Base-by-base conservation (phyloP, 768 basidiomycete species). In the Tubosaeta sp. region DNA sequence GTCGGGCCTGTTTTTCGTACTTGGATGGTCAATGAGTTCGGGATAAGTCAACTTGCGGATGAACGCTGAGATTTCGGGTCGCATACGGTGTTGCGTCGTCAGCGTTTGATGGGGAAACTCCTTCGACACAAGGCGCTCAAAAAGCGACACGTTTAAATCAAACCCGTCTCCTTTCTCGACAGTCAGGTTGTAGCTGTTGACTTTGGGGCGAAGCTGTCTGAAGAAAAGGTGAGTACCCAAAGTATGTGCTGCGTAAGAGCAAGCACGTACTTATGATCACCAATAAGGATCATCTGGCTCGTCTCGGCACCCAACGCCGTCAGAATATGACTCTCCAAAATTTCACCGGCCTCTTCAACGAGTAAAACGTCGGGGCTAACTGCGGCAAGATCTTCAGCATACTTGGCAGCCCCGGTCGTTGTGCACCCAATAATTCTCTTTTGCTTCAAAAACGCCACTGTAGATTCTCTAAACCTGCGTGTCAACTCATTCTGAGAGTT, bases 311-410 rank as follows among this genome's bases (percentile, higher is more conserved):
- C 73, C n/a, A 87, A 62, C 0, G 86, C 77, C 0, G 83, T 84
- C 42, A 87, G 53, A 24, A 86, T 67, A 55, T 87, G 86, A 50
- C 81, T 82, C 61, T 87, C 83, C 13, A 87, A 58, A 34, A 87
- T 86, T 57, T 87, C 85, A 6, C 86, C 86, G 0, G 86, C 86
- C 64, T 87, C 86, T 60, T 87, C 86, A 1, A 87, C 82, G 1
- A 87, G 67, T 6, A 87, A 64, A 0, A 87, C 74, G 12, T 76
- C 70, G 0, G 82, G 80, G 3, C 67, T 62, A 8, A 72, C 76
- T 0, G 69, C 72, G 5, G 71, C 74, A 21, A 87, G 75, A 30
- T 69, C 69, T 4, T 70, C 65, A 0, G 68, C 65, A 55, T 83
- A 84, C 60, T 81, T 87, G 0, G 86, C 85, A 0, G 85, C 85